Evolutionary conservation across 306 rosid species (phyloP).

Genomic region (Cucurbita ficifolia): DNA sequence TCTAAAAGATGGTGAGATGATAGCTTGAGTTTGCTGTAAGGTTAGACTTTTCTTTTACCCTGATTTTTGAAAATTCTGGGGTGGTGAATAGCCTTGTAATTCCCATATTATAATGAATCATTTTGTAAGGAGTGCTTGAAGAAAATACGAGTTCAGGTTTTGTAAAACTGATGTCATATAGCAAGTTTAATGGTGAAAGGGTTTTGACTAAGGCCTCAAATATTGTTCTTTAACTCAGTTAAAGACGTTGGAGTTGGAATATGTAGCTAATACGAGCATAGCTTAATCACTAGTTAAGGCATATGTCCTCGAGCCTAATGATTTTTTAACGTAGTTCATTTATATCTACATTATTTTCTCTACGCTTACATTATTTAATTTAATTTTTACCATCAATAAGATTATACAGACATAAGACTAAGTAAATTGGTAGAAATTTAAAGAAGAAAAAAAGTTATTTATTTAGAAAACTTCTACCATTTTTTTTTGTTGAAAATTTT

Average conservation of each 20-base stretch:
- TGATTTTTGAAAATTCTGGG: background rate
- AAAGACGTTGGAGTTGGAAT: background rate
- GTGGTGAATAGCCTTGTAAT: background rate
- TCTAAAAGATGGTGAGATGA: background rate
- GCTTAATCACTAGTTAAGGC: too few relatives aligned
- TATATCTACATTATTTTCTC: too few relatives aligned
- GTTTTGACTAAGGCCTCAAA: background rate
- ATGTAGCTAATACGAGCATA: too few relatives aligned
- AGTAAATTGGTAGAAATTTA: too few relatives aligned
- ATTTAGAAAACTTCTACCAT: too few relatives aligned
- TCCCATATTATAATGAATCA: background rate
- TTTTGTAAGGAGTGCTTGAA: background rate
- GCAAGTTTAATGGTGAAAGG: background rate
- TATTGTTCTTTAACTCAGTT: background rate
- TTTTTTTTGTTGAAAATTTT: too few relatives aligned
- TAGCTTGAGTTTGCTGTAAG: background rate
- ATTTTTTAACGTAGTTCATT: too few relatives aligned
- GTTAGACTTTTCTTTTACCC: background rate
- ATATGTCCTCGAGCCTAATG: too few relatives aligned
- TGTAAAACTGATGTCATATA: slow-evolving; percentile 4
- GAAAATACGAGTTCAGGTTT: background rate
- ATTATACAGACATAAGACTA: too few relatives aligned
- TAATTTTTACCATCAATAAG: too few relatives aligned
- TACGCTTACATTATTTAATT: too few relatives aligned
- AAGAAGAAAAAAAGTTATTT: too few relatives aligned